These are phyloP conservation scores for Pythium biforme DNA, from an alignment of 352 stramenopile species.

Conservation along the genomic window DNA sequence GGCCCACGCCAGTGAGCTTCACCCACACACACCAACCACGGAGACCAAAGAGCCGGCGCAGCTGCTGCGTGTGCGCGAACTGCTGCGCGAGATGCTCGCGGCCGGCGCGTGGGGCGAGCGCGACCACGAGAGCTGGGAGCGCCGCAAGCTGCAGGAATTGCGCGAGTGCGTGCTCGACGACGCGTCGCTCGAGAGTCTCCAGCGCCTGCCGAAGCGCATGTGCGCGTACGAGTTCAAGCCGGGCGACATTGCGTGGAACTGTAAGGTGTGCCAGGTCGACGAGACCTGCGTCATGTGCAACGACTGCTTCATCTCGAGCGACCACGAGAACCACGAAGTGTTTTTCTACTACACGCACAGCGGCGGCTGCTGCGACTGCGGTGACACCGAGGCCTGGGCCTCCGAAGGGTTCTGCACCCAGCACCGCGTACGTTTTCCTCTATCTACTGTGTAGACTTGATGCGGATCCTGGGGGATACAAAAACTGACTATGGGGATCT, in stretches of 20 bases:
- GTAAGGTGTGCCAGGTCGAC: slow-evolving; percentile 90
- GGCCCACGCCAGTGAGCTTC: neutral
- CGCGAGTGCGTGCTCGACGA: slow-evolving; percentile 62
- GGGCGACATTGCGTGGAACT: slow-evolving; percentile 98
- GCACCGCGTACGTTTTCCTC: slow-evolving; percentile 88
- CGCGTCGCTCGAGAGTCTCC: slow-evolving; percentile 49
- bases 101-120: slow-evolving; percentile 49
- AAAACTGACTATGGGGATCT: slow-evolving; percentile 2
- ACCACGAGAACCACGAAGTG: slow-evolving; percentile 94
- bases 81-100: slow-evolving; percentile 61
- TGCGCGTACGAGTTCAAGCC: slow-evolving; percentile 93
- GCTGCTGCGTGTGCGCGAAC: slow-evolving; percentile 32
- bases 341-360: slow-evolving; percentile 95
- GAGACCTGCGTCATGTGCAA: slow-evolving; percentile 97
- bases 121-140: slow-evolving; percentile 52
- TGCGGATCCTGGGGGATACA: no score
- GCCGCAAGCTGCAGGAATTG: slow-evolving; percentile 43
- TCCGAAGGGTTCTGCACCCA: slow-evolving; percentile 92
- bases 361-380: slow-evolving; percentile 98
- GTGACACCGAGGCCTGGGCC: slow-evolving; percentile 96
- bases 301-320: slow-evolving; percentile 93
- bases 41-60: neutral
- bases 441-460: no score
- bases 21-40: neutral
- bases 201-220: slow-evolving; percentile 74